These are phyloP conservation scores for Xylaria venustula DNA, from an alignment of 495 filamentous ascomycete species.

Conservation along the genomic window DNA sequence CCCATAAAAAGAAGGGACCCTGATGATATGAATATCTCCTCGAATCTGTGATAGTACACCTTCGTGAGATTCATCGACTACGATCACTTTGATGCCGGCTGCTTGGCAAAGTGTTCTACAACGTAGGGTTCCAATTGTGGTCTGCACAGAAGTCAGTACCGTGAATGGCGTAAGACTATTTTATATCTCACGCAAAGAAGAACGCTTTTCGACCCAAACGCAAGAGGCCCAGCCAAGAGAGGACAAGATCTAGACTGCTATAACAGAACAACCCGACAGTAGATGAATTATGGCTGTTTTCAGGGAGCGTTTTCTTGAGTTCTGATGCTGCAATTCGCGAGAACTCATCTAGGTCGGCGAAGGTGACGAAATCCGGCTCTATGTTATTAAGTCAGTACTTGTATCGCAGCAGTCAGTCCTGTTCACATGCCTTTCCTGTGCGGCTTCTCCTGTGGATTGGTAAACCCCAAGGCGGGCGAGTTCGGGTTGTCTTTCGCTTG, in stretches of 20 bases:
- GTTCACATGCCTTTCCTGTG: not conserved
- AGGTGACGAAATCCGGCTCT: constrained; percentile 18
- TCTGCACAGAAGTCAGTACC: constrained; percentile 20
- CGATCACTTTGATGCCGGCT: constrained; percentile 18
- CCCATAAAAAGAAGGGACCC: constrained; percentile 12
- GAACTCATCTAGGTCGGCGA: constrained; percentile 10
- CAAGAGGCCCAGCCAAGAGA: constrained; percentile 54
- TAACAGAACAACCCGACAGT: constrained; percentile 48
- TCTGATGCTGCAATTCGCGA: constrained; percentile 13
- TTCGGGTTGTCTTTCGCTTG: constrained; percentile 35
- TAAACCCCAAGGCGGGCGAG: constrained; percentile 47
- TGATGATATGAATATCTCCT: not conserved
- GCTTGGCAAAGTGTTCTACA: constrained; percentile 45
- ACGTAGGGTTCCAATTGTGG: constrained; percentile 47
- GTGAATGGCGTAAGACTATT: not conserved
- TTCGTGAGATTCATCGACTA: constrained; percentile 11
- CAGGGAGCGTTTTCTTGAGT: not conserved
- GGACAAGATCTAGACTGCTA: constrained; percentile 50
- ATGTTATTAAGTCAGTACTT: not conserved
- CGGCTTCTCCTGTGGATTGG: constrained; percentile 2
- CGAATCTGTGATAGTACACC: not conserved
- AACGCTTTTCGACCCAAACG: constrained; percentile 47
- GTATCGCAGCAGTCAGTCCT: too few species aligned
- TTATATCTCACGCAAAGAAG: constrained; percentile 45
- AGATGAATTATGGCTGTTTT: not conserved